Evolutionary conservation across 805 yeast species (phyloP).

Genomic region (Kuraishia molischiana): DNA sequence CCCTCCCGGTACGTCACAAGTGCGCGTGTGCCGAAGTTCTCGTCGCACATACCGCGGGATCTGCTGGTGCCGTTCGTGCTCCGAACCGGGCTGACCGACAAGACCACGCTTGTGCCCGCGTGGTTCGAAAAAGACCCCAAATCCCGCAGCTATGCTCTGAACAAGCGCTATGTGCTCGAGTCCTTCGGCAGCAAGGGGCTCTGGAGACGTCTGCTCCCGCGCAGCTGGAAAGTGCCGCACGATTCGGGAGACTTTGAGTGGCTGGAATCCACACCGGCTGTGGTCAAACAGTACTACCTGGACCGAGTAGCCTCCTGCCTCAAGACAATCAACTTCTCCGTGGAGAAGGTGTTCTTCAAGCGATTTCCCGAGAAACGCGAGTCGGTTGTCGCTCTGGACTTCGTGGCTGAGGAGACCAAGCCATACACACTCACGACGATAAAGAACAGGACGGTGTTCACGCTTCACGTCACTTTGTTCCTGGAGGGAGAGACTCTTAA

Average conservation of each 20-base stretch:
- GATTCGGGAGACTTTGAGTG: background rate
- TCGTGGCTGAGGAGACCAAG: background rate
- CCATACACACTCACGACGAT: background rate
- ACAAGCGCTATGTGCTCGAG: background rate
- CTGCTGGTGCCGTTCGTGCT: constrained; percentile 22
- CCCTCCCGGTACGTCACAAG: constrained; percentile 22
- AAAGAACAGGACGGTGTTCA: background rate
- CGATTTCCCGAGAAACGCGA: background rate
- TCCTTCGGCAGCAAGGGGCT: too few relatives aligned
- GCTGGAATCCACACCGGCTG: background rate
- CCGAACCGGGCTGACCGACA: background rate
- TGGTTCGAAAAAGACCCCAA: background rate
- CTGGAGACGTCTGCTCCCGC: background rate
- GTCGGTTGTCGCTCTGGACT: background rate
- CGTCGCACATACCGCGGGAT: constrained; percentile 23
- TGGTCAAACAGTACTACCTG: background rate
- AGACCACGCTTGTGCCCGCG: background rate
- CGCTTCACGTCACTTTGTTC: background rate
- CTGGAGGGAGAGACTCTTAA: background rate
- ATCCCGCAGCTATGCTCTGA: background rate
- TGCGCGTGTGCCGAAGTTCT: background rate
- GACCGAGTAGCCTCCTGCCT: background rate
- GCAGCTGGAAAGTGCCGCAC: background rate
- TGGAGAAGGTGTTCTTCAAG: background rate
- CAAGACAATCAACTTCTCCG: background rate